These are phyloP conservation scores for Firmiana major DNA, from an alignment of 345 rosid species.

Conservation along the genomic window DNA sequence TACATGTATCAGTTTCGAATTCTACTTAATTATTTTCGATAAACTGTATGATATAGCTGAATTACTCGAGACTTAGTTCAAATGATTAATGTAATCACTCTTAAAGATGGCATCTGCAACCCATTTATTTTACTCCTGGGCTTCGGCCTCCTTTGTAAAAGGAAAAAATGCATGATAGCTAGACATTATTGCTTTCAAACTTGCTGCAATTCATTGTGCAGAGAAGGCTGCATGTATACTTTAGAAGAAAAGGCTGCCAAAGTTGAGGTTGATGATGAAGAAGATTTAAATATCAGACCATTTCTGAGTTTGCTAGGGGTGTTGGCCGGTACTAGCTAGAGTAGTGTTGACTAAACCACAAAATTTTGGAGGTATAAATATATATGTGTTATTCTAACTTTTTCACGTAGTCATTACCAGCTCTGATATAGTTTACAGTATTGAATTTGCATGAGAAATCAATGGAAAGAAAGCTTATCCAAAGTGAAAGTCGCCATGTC, in stretches of 20 bases:
- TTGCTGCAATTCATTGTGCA: background rate
- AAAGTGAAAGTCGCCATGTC: conserved; percentile 1
- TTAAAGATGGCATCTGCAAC: too few relatives aligned
- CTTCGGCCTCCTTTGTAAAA: too few relatives aligned
- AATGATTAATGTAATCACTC: too few relatives aligned
- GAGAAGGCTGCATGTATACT: background rate
- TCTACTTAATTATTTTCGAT: background rate
- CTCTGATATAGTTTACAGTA: background rate
- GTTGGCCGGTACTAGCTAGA: too few relatives aligned
- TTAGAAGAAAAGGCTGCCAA: background rate
- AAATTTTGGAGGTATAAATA: too few relatives aligned
- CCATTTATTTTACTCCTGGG: too few relatives aligned
- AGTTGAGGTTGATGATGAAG: background rate
- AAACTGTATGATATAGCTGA: background rate
- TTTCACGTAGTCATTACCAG: too few relatives aligned
- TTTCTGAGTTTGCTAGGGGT: background rate
- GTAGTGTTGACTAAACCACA: too few relatives aligned
- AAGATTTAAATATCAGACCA: background rate
- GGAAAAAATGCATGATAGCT: background rate
- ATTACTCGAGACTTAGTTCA: too few relatives aligned
- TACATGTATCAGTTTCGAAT: background rate
- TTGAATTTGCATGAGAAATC: background rate
- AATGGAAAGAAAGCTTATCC: background rate
- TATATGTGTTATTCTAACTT: too few relatives aligned
- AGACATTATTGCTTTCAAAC: background rate